Evolutionary conservation across 1,284 basidiomycete genomes (phyloP), one percentile per base, ranked within the genome.

Genomic region (Pisolithus thermaeus): DNA sequence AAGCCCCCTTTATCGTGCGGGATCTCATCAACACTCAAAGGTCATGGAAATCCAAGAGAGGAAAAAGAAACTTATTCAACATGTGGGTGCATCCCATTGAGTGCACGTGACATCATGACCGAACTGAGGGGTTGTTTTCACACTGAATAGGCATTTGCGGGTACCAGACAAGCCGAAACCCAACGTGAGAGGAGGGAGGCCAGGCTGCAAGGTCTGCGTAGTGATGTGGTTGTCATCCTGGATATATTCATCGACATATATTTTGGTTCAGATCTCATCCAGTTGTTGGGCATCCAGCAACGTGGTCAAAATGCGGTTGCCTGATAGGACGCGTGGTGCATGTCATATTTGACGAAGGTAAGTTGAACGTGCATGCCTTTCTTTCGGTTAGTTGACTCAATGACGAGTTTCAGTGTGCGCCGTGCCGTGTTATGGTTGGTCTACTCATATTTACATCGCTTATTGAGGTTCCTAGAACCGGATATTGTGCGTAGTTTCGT

Each of bases 1-100:
- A 42, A 38, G 6, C 9, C 42, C 36, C 18, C 37, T 48, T 9
- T 27, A 25, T 39, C 25, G 22, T 27, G 25, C 7, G 36, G 7
- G 36, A 27, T 49, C 47, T 47, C 45, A 56, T 43, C 27, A 27
- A 4, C 45, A 37, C 8, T 8, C 39, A 18, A 20, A 83, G 77
- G 84, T 90, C 39, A 75, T 94, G 45, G 88, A 90, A 32, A 93
- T 93, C 51, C 91, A 93, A 70, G 82, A 84, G 62, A 79, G 74
- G 61, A 91, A 91, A 72, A 90, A 89, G 67, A 71, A 70, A 38
- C 65, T 91, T 38, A 80, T 92, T 51, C 73, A 84, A 62, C 77
- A 88, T 68, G 87, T 84, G 59, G 8, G 68, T 56, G 25, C 23
- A 16, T 25, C 12, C 16, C 23, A 12, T 27, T 3, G 23, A 7